Conservation (phyloP, 495 filamentous ascomycete genomes). For the Cercophora samala region DNA sequence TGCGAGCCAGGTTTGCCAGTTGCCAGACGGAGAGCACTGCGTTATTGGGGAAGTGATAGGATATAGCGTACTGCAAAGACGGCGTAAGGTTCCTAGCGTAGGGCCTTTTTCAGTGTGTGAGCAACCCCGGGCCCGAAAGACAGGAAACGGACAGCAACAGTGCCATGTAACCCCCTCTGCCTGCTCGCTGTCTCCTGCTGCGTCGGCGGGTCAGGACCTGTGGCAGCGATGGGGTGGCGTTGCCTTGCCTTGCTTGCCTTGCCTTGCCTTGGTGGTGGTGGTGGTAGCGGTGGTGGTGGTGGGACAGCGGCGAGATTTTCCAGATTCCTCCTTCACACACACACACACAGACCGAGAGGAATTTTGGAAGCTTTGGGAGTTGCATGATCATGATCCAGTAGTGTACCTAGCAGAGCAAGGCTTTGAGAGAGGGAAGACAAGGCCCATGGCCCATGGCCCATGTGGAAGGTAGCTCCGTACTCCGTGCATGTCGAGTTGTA, state of each 20-base stretch:
- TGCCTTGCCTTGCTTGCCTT: not conserved
- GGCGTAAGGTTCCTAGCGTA: not conserved
- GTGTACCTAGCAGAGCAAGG: not conserved
- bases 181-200: not conserved
- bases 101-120: not conserved
- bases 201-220: not conserved
- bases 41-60: not conserved
- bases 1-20: not conserved
- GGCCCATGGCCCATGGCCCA: too few relatives aligned
- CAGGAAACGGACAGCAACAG: not conserved
- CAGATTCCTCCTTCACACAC: not conserved
- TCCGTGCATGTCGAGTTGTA: not conserved
- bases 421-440: not conserved
- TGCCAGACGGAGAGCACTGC: slow-evolving; percentile 4
- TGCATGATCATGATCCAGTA: too few relatives aligned
- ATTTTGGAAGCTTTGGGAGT: not conserved
- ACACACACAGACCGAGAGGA: not conserved
- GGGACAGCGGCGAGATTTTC: not conserved
- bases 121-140: not conserved
- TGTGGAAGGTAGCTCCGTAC: not conserved
- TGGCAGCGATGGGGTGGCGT: slow-evolving; percentile 1
- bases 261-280: not conserved
- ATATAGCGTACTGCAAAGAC: slow-evolving; percentile 6
- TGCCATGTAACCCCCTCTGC: slow-evolving; percentile 5
- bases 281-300: not conserved